A percentile compares a stretch with the other conserved stretches of the same genome.
phyloP scores from a whole-genome alignment of 1,284 basidiomycete genomes.

The Leccinum solheimii region DNA sequence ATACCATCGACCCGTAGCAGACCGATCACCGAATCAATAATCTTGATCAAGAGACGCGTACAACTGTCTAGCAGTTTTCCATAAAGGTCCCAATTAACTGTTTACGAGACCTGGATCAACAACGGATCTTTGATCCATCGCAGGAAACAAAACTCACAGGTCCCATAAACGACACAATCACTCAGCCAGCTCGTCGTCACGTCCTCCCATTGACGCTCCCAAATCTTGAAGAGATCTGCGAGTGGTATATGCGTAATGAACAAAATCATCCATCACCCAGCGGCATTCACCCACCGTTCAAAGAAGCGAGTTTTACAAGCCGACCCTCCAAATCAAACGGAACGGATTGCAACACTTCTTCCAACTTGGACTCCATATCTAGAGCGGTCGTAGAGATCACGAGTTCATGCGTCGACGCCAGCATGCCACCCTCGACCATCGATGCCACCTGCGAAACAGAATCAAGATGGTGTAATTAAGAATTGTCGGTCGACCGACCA shows the following conservation, averaged over 20 bases:
- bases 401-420: constrained; percentile 47
- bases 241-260: constrained; percentile 1
- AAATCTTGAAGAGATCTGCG: constrained; percentile 50
- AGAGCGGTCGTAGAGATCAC: constrained; percentile 49
- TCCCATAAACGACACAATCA: constrained; percentile 47
- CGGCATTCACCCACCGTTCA: constrained; percentile 45
- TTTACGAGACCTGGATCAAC: constrained; percentile 5
- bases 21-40: constrained; percentile 35
- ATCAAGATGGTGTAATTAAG: neutral
- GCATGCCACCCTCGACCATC: constrained; percentile 42
- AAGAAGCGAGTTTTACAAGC: constrained; percentile 46
- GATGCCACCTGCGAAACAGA: constrained; percentile 43
- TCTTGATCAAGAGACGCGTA: constrained; percentile 42
- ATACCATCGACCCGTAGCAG: constrained; percentile 31
- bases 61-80: constrained; percentile 46
- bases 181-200: constrained; percentile 57
- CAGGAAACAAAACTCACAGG: constrained; percentile 45
- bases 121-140: neutral
- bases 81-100: constrained; percentile 64
- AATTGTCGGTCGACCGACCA: constrained; percentile 40
- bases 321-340: constrained; percentile 57
- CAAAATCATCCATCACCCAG: neutral
- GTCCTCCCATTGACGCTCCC: constrained; percentile 47
- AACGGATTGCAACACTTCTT: constrained; percentile 41
- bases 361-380: constrained; percentile 57